Base-by-base conservation (phyloP, 352 stramenopile species). In the Globisporangium orthogonon region DNA sequence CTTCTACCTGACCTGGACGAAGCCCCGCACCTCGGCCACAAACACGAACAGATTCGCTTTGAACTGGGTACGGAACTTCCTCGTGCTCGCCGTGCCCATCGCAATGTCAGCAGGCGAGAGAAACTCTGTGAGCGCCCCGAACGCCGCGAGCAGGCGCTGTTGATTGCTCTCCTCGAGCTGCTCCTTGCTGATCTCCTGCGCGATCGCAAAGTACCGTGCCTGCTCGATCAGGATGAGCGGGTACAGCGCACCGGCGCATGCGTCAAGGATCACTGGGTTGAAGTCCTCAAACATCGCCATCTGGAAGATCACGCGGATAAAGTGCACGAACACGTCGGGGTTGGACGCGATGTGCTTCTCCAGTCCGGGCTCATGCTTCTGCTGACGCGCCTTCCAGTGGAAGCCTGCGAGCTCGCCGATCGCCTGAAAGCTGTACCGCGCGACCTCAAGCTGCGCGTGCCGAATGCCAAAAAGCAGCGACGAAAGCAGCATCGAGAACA, bases 1-100 rank as follows among this genome's bases (percentile, higher is more conserved):
- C n/a, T 17, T 18, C 54, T 78, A 94, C 60, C 86, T 89, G 46
- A 94, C 76, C 62, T 91, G 80, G 37, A 94, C 75, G 56, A 91
- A 94, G 9, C 84, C 84, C 15, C 84, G 82, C 49, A 87, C 84
- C 35, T 91, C 80, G 48, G 78, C 80, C 23, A 91, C 82, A 54
- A 94, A 94, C 15, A 75, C 70, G 53, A 89, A 91, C 47, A 92
- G 59, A 33, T 89, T 85, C n/a, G 65, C 82, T 63, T 94, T 94
- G 65, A 94, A 92, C 58, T 78, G 65, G 40, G 71, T 71, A 13
- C 82, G 78, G 64, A 86, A 76, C 63, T 87, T 90, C 31, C 83
- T 77, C 31, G 83, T 89, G 23, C 56, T 80, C 11, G 66, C 76
- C 14, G 70, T 77, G 52, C 73, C 74, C 66, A 76, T 91, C 9